phyloP scores from a whole-genome alignment of 495 filamentous ascomycete genomes.

The Xylaria venustula region DNA sequence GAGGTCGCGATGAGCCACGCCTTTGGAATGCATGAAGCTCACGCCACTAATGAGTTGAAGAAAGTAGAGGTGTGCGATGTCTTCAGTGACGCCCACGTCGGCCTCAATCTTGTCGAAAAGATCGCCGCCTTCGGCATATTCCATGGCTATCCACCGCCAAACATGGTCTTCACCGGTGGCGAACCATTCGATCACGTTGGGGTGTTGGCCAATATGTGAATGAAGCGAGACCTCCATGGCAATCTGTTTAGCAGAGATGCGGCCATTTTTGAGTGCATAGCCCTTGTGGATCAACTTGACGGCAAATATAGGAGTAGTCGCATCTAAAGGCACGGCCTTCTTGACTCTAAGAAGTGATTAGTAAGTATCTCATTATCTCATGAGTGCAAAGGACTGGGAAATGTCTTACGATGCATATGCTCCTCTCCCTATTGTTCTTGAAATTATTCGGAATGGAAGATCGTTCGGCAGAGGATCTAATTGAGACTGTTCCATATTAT shows the following conservation, averaged over 20 bases:
- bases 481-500: constrained; percentile 70
- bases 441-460: constrained; percentile 91
- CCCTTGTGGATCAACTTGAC: constrained; percentile 99
- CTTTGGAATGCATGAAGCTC: constrained; percentile 91
- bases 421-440: constrained; percentile 91
- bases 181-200: constrained; percentile 91
- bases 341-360: constrained; percentile 67
- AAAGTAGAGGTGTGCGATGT: constrained; percentile 96
- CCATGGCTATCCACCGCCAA: constrained; percentile 99
- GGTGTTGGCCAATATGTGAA: constrained; percentile 79
- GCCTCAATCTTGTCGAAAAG: constrained; percentile 99
- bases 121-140: constrained; percentile 92
- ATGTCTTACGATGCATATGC: constrained; percentile 89
- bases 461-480: constrained; percentile 80
- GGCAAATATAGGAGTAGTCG: constrained; percentile 77
- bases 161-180: constrained; percentile 77
- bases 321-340: constrained; percentile 76
- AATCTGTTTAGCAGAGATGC: constrained; percentile 84
- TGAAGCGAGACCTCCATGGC: constrained; percentile 87
- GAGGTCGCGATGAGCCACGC: constrained; percentile 84
- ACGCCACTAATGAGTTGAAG: constrained; percentile 86
- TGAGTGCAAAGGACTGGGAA: constrained; percentile 12
- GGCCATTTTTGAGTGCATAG: constrained; percentile 84
- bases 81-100: constrained; percentile 85
- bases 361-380: constrained; percentile 6